Evolutionary conservation across 306 rosid genomes (phyloP), one percentile per base, ranked within the genome.

Genomic region (Dalbergia oliveri): DNA sequence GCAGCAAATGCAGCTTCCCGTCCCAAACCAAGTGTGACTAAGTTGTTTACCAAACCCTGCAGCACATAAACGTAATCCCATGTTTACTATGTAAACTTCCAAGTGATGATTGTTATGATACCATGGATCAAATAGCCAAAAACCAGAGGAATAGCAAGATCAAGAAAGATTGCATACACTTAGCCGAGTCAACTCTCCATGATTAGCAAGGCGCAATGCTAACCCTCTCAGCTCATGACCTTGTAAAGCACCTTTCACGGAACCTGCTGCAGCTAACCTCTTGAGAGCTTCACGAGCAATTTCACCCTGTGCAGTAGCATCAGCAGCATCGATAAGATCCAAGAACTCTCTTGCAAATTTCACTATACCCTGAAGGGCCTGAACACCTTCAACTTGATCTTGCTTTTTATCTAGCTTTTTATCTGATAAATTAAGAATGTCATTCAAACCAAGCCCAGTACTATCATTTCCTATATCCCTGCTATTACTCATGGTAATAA

Each of bases 401-500:
- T 91, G 91, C 78, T 95, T 93, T 87, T 86, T 90, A 53, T 87
- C 89, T 15, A 88, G 91, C 78, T 95, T 93, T 88, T 86, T 90
- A 53, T 87, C 89, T 15, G 88, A 76, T 66, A 95, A 66, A 85
- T 89, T 95, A 77, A 95, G 97, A 87, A 95, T 93, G 90, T 95
- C 98, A 78, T 81, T 93, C 97, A 95, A 89, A 85, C 88, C 90
- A 72, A 95, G 95, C 67, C 98, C 97, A 59, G 94, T 56, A 72
- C 69, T 86, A 84, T 93, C 98, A 34, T 86, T 84, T 67, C 99
- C 99, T 77, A 95, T 79, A 76, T 88, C 94, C 88, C 98, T 85
- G 88, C 99, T 95, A 85, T 95, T 95, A 89, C 99, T 95, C 99
- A 95, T 95, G 80, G 97, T 95, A 77, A 95, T 94, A 81, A 95